Base-by-base conservation (phyloP, 2,329 filamentous ascomycete genomes). In the Allantophomopsis cytisporea region DNA sequence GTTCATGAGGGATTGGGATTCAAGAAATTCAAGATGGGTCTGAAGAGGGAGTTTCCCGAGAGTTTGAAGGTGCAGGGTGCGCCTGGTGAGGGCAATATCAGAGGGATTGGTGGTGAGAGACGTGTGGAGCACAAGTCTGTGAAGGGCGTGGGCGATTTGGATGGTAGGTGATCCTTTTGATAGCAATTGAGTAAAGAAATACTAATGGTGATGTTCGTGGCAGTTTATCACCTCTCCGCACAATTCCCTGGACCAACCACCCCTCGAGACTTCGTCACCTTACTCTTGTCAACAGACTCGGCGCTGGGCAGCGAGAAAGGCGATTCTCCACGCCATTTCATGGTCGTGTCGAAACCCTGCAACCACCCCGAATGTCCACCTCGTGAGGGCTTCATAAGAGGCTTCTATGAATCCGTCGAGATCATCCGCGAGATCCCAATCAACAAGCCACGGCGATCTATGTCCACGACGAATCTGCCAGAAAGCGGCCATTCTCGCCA, bases 241-340 rank as follows among this genome's bases (percentile, higher is more conserved):
- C 82, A 91, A 54, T 95, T 95, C 50, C 87, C 88, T 0, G 85
- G 85, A 0, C 89, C 89, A 3, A 91, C 85, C 1, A 77, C 87
- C 2, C 82, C 89, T 1, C 69, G 89, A 58, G 89, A 95, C 54
- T 95, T 95, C 57, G 75, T 94, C 38, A 82, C 83, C 4, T 61
- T 93, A 43, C 68, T 91, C 34, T 61, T 93, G 33, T 84, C 77
- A 16, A 84, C 80, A 35, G 43, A 54, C 55, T 46, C 53, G 42
- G 48, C 50, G 35, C 17, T 46, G 16, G 40, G 40, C 16, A 41
- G 48, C 33, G 43, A 49, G 32, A 36, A 40, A 20, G 45, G 44
- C 14, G 28, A 15, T 15, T 6, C 34, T 13, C 74, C 76, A 7
- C 65, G 83, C 45, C 82, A 88, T 52, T 93, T 79, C 57, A 85